Base-by-base conservation (phyloP, 2,329 filamentous ascomycete species). In the Trichoderma breve region DNA sequence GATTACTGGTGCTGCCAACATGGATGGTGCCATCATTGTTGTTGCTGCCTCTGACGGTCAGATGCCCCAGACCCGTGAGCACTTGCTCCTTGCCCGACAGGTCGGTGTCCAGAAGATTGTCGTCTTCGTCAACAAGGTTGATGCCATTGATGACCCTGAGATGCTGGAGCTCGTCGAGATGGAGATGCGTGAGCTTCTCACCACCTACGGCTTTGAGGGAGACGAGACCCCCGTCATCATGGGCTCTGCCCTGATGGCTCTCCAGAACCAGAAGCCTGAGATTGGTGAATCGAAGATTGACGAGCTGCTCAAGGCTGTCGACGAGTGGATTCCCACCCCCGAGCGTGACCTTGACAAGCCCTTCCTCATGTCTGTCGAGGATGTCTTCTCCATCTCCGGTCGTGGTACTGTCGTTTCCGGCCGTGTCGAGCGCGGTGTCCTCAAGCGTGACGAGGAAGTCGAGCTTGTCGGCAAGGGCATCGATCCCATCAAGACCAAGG, bases 111-210 rank as follows among this genome's bases (percentile, higher is more conserved):
- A 98, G 88, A 94, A 91, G 85, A 95, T 98, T 77, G 96, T 99
- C 76, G 97, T 99, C 78, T 99, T 99, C 83, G 96, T 99, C 84
- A 99, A 99, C 93, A 99, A 99, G 90, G 89, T 98, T 82, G 96
- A 99, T 83, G 93, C 94, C 76, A 90, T 99, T 74, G 95, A 98
- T 78, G 96, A 99, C 87, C 93, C 93, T 74, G 96, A 99, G 86
- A 99, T 99, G 96, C 90, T 99, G 90, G 96, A 99, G 87, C 93
- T 99, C 73, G 96, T 99, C 82, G 96, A 99, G 90, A 97, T 99
- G 92, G 96, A 99, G 88, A 99, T 99, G 96, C 94, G 96, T 80
- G 96, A 99, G 86, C 91, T 99, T 71, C 92, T 99, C 73, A 90
- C 81, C 79, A 92, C 91, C 78, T 99, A 99, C 84, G 95, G 94